Evolutionary conservation across 441 rosid species (phyloP).

Genomic region (Jatropha podagrica): DNA sequence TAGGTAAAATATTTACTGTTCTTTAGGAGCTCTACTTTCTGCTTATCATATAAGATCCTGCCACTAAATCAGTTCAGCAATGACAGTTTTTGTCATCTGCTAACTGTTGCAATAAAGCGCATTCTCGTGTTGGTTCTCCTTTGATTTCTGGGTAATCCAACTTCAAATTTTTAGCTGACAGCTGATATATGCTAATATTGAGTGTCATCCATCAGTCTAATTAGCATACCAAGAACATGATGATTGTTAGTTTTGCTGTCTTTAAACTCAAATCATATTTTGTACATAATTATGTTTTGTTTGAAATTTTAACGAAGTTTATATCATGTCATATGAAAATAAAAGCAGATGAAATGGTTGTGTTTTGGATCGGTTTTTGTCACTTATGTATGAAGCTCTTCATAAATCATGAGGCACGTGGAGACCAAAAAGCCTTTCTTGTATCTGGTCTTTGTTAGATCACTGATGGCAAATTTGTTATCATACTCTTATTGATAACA

Average conservation of each 20-base stretch:
- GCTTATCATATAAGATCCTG: background rate
- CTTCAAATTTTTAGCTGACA: background rate
- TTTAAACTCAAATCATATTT: background rate
- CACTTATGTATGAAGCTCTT: background rate
- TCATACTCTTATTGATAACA: background rate
- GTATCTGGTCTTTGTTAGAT: background rate
- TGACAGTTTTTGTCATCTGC: background rate
- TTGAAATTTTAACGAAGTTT: background rate
- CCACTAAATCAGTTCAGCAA: conserved; percentile 4
- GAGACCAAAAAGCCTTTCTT: too few species aligned
- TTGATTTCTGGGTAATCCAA: background rate
- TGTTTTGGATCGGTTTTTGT: background rate
- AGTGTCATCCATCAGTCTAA: background rate
- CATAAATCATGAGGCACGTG: background rate
- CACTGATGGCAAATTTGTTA: background rate
- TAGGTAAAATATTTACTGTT: conserved; percentile 40
- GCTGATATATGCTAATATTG: background rate
- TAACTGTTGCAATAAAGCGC: too few species aligned
- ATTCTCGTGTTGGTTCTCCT: background rate
- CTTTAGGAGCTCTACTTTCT: conserved; percentile 11
- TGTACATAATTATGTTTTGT: background rate
- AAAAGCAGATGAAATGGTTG: too few species aligned
- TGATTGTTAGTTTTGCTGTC: background rate
- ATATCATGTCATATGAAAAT: background rate
- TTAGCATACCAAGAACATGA: background rate